phyloP scores from a whole-genome alignment of 23 red algal genomes.

The Gracilariopsis chorda region DNA sequence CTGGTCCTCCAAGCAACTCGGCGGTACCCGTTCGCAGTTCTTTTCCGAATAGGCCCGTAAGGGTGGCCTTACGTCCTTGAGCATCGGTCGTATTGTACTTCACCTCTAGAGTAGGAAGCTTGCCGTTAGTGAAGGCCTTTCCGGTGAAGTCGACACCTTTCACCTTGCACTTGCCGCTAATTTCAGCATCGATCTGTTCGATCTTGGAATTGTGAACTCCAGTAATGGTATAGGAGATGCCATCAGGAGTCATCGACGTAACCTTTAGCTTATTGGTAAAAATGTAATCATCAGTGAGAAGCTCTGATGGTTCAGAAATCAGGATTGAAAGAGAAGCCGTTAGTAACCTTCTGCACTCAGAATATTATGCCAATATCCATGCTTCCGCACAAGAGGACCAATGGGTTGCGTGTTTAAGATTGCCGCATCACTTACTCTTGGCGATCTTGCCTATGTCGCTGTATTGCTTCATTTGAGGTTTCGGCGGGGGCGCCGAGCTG shows the following conservation, averaged over 20 bases:
- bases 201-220: slow-evolving; percentile 51
- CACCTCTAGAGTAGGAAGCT: slow-evolving; percentile 24
- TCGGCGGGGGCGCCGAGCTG: not conserved
- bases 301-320: too few species aligned
- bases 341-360: too few species aligned
- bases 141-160: slow-evolving; percentile 52
- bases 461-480: slow-evolving; percentile 60
- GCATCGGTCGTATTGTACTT: slow-evolving; percentile 53
- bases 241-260: slow-evolving; percentile 71
- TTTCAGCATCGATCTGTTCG: slow-evolving; percentile 54
- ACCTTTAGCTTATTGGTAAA: slow-evolving; percentile 79
- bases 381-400: too few species aligned
- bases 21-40: not conserved
- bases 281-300: slow-evolving; percentile 89
- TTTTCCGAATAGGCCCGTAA: slow-evolving; percentile 14
- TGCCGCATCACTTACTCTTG: slow-evolving; percentile 72
- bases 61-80: slow-evolving; percentile 22
- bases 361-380: too few species aligned
- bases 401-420: too few species aligned
- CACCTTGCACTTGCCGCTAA: slow-evolving; percentile 44
- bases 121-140: slow-evolving; percentile 57
- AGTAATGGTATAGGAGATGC: slow-evolving; percentile 72
- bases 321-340: too few species aligned
- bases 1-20: slow-evolving; percentile 39
- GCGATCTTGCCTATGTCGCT: slow-evolving; percentile 71